phyloP scores from a whole-genome alignment of 768 basidiomycete genomes.

The Rhodotorula babjevae region DNA sequence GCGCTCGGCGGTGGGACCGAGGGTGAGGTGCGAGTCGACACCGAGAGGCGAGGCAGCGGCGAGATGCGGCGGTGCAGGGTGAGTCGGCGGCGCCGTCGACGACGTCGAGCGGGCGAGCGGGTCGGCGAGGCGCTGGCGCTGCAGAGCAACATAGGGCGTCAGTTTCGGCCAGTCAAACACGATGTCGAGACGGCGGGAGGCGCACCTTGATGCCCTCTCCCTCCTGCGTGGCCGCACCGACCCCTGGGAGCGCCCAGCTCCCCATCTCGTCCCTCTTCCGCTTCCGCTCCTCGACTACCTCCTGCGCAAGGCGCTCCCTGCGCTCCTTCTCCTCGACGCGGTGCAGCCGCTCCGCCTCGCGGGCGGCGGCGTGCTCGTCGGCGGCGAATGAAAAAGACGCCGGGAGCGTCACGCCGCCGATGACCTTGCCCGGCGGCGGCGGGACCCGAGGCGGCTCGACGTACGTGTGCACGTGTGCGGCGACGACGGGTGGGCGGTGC shows the following conservation, averaged over 20 bases:
- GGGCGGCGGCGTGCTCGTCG: neutral
- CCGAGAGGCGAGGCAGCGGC: neutral
- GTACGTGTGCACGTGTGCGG: too few relatives aligned
- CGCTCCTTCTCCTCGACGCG: constrained; percentile 16
- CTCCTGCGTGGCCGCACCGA: too few relatives aligned
- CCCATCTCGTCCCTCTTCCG: neutral
- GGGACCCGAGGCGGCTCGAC: neutral
- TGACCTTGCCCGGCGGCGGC: neutral
- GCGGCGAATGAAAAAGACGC: constrained; percentile 18
- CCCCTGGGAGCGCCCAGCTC: neutral
- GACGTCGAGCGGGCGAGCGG: neutral
- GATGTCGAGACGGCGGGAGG: neutral
- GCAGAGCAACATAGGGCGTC: neutral
- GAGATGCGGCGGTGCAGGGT: neutral
- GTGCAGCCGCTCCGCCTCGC: constrained; percentile 9
- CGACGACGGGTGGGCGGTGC: too few relatives aligned
- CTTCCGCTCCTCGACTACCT: constrained; percentile 11
- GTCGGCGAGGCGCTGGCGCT: neutral
- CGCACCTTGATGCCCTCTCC: neutral
- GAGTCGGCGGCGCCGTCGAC: neutral
- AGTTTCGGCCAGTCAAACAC: neutral
- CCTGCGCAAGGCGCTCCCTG: constrained; percentile 8
- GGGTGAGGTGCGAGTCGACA: neutral
- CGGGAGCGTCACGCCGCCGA: constrained; percentile 16
- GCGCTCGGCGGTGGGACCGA: too few relatives aligned